Evolutionary conservation across 495 filamentous ascomycete species (phyloP), one percentile per base, ranked within the genome.

Genomic region (Penicillium turbatum): DNA sequence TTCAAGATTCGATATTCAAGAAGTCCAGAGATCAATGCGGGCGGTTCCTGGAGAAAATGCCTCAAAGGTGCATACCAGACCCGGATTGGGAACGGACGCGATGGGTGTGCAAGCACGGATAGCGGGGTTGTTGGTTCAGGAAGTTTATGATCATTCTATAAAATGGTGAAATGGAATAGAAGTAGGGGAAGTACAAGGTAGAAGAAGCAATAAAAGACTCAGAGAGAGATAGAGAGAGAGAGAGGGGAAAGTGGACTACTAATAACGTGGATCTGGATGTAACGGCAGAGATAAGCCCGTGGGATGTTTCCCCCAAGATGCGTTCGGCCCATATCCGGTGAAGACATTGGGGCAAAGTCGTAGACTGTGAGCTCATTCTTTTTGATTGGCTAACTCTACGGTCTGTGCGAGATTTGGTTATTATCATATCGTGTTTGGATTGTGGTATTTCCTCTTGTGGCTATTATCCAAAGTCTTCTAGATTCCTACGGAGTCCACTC

Each of bases 51-150:
- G 34, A n/a, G 31, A 31, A 43, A 50, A 48, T 46, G 48, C 45
- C 57, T 69, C 59, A 69, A 63, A 62, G 63, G 48, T 55, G 66
- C 59, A 61, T 60, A 69, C 64, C 69, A 63, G 51, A 69, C 66
- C 70, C 70, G 55, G 48, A 44, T 35, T 59, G 63, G 69, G 68
- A 67, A 61, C 59, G 62, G 66, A 69, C 64, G 68, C 61, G 52
- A 58, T 52, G 62, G 53, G 53, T 64, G 70, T 72, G 72, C 69
- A 68, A 71, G 70, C 70, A 75, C 71, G 56, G 35, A 54, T 38
- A 50, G 47, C 46, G 55, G 49, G 32, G 26, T 21, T 21, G 34
- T 38, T 38, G 51, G 26, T 39, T 9, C 7, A 51, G 36, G 12
- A 37, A 62, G 27, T 31, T 51, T 38, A 29, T 61, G 38, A 60